phyloP scores from a whole-genome alignment of 1,284 basidiomycete species.

The Inonotus hispidus region DNA sequence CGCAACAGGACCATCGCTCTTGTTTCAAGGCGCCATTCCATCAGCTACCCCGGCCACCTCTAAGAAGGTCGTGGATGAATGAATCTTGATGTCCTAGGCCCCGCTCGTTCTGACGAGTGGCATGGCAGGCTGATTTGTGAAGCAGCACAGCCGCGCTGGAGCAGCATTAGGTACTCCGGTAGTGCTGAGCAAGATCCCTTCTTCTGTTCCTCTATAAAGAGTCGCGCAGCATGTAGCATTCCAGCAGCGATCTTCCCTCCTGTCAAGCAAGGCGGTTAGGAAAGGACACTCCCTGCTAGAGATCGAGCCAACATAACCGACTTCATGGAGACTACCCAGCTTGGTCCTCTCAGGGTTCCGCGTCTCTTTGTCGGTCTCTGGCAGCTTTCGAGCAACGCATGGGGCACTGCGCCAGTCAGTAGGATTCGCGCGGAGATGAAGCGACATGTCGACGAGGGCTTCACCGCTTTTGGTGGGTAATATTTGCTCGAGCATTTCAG shows the following conservation, averaged over 20 bases:
- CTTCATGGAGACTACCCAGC: slow-evolving; percentile 44
- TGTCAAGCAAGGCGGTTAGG: not conserved
- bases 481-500: slow-evolving; percentile 6
- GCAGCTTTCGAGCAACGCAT: slow-evolving; percentile 78
- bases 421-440: slow-evolving; percentile 66
- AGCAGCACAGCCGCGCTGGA: not conserved
- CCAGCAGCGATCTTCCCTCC: not conserved
- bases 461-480: slow-evolving; percentile 63
- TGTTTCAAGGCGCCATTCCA: slow-evolving; percentile 8
- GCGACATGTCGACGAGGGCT: slow-evolving; percentile 57
- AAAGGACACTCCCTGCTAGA: not conserved
- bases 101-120: not conserved
- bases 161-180: slow-evolving; percentile 2
- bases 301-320: not conserved
- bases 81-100: not conserved
- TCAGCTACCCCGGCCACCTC: not conserved
- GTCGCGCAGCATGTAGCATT: not conserved
- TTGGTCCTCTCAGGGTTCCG: slow-evolving; percentile 57
- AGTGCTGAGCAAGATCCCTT: slow-evolving; percentile 2
- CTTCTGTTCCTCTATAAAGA: not conserved
- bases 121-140: not conserved
- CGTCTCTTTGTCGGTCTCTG: slow-evolving; percentile 75
- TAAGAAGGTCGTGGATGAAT: not conserved
- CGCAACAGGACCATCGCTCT: not conserved
- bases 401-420: slow-evolving; percentile 65